Conservation (phyloP, 495 filamentous ascomycete genomes). For the Xylaria longipes region DNA sequence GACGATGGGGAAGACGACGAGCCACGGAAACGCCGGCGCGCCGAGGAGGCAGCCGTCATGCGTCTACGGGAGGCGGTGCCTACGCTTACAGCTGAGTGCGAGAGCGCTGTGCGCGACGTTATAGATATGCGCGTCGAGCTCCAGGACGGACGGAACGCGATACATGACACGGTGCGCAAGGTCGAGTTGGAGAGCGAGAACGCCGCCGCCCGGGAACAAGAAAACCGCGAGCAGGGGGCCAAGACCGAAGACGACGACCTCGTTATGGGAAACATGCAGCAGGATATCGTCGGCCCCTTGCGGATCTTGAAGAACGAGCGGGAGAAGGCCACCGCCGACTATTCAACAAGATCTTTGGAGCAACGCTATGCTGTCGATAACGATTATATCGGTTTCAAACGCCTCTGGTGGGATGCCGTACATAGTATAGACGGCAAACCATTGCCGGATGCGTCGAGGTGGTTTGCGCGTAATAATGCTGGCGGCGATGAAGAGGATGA, state of each 20-base stretch:
- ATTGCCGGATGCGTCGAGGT: conserved; percentile 71
- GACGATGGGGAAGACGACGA: conserved; percentile 48
- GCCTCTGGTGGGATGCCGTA: conserved; percentile 76
- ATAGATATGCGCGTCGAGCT: conserved; percentile 58
- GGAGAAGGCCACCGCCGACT: conserved; percentile 45
- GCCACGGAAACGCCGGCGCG: conserved; percentile 34
- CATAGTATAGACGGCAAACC: conserved; percentile 69
- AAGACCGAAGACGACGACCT: conserved; percentile 35
- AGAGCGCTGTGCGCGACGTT: conserved; percentile 49
- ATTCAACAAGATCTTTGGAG: conserved; percentile 46
- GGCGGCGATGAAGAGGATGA: conserved; percentile 39
- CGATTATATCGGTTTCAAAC: conserved; percentile 79
- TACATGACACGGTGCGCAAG: conserved; percentile 53
- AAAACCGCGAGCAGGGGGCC: conserved; percentile 26
- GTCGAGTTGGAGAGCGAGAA: conserved; percentile 55
- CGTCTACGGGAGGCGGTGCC: conserved; percentile 48
- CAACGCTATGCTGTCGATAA: conserved; percentile 77
- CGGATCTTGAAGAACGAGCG: conserved; percentile 46
- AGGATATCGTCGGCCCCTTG: conserved; percentile 35
- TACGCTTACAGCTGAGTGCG: conserved; percentile 46
- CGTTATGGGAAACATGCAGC: conserved; percentile 26
- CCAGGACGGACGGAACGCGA: conserved; percentile 49
- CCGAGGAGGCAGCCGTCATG: conserved; percentile 46
- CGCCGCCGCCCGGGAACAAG: conserved; percentile 40
- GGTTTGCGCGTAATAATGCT: conserved; percentile 64